Percentiles rank a stretch among this genome's conserved stretches.
These are phyloP conservation scores for Scutellaria galericulata DNA, from an alignment of 257 asterid genomes.

Conservation along the genomic window DNA sequence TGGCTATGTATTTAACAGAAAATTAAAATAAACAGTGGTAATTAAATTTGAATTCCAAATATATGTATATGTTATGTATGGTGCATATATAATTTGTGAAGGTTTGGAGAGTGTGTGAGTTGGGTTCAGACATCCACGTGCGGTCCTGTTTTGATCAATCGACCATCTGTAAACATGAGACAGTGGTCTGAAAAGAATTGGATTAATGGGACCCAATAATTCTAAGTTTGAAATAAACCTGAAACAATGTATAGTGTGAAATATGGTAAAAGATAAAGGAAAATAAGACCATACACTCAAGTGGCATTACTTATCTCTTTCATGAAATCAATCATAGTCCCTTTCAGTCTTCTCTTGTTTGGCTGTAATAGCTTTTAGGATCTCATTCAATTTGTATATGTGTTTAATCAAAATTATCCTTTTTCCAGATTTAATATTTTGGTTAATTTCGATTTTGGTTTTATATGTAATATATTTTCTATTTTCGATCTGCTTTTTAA, in stretches of 20 bases:
- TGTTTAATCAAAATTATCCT: too few relatives aligned
- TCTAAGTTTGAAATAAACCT: conserved; percentile 7
- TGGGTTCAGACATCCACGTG: conserved; percentile 47
- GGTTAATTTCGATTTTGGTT: too few relatives aligned
- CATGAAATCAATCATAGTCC: conserved; percentile 29
- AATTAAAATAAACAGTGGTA: too few relatives aligned
- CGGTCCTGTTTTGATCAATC: conserved; percentile 27
- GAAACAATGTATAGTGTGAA: neutral
- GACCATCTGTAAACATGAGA: neutral
- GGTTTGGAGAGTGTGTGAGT: neutral
- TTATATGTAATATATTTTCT: too few relatives aligned
- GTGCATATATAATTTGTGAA: too few relatives aligned
- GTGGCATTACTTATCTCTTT: conserved; percentile 14
- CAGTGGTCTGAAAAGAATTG: neutral
- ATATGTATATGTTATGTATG: too few relatives aligned
- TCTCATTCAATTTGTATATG: too few relatives aligned
- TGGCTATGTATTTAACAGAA: too few relatives aligned
- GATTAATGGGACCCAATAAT: conserved; percentile 32
- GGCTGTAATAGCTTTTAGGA: neutral
- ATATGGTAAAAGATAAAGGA: neutral
- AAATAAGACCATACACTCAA: neutral
- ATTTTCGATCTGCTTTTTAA: too few relatives aligned
- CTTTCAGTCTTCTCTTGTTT: conserved; percentile 14
- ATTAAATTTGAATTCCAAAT: too few relatives aligned
- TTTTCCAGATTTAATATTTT: too few relatives aligned